Percentiles rank a stretch among this genome's conserved stretches.
These are phyloP conservation scores for Suaeda aralocaspica DNA, from an alignment of 148 eudicot genomes.

Conservation along the genomic window DNA sequence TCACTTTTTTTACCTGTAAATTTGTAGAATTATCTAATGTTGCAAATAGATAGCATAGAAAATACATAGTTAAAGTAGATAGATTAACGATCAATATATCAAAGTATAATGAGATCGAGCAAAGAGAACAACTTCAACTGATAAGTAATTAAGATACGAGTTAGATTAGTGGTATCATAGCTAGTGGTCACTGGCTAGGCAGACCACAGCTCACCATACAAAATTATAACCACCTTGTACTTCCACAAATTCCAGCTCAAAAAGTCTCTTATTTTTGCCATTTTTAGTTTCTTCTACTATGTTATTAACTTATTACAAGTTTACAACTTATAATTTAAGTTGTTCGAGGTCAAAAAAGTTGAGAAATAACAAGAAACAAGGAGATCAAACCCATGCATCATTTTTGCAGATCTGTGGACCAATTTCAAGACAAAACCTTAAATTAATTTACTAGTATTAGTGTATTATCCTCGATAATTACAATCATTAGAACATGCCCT, in stretches of 20 bases:
- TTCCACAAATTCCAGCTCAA: slow-evolving; percentile 7
- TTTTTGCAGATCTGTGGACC: slow-evolving; percentile 23
- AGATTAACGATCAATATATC: too few relatives aligned
- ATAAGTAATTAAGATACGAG: too few relatives aligned
- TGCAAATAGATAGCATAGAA: too few relatives aligned
- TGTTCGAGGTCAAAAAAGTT: slow-evolving; percentile 22
- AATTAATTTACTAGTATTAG: neutral
- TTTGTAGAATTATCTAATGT: too few relatives aligned
- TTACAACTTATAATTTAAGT: neutral
- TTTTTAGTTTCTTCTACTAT: neutral
- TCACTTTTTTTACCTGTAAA: too few relatives aligned
- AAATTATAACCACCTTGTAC: neutral
- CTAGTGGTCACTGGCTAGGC: neutral
- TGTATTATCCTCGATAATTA: slow-evolving; percentile 13
- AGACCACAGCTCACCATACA: slow-evolving; percentile 9
- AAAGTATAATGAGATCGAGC: too few relatives aligned
- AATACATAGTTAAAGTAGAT: too few relatives aligned
- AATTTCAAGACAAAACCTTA: slow-evolving; percentile 10
- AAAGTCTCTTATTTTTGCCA: neutral
- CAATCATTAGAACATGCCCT: slow-evolving; percentile 20
- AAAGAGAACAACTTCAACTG: too few relatives aligned
- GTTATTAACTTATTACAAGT: neutral
- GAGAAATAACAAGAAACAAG: slow-evolving; percentile 25
- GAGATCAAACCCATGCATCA: slow-evolving; percentile 28
- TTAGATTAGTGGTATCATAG: too few relatives aligned